These are phyloP conservation scores for Hymenoscyphus repandus DNA, from an alignment of 2,329 filamentous ascomycete genomes.

Conservation along the genomic window DNA sequence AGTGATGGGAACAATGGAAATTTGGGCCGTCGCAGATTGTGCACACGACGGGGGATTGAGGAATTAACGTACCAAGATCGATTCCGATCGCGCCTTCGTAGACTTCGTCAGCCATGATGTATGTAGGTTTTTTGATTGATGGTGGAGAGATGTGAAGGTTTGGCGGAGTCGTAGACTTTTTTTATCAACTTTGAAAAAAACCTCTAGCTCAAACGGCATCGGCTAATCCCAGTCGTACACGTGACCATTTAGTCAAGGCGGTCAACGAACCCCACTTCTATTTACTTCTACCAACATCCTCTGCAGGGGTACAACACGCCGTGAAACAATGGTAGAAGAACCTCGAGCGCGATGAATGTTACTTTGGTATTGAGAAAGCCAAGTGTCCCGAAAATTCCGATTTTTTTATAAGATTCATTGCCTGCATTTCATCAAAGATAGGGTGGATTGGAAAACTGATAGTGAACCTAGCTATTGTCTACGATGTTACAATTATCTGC, in stretches of 20 bases:
- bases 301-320: too few relatives aligned
- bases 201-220: neutral
- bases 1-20: conserved; percentile 13
- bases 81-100: conserved; percentile 99
- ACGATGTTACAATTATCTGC: too few relatives aligned
- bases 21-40: neutral
- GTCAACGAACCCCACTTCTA: neutral
- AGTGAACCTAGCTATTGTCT: too few relatives aligned
- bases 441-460: too few relatives aligned
- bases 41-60: neutral
- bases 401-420: too few relatives aligned
- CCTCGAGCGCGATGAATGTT: too few relatives aligned
- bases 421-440: too few relatives aligned
- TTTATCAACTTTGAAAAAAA: neutral
- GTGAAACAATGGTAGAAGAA: too few relatives aligned
- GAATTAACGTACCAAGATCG: conserved; percentile 76
- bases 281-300: too few relatives aligned
- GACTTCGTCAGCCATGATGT: conserved; percentile 91
- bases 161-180: neutral
- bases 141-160: neutral
- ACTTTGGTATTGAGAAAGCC: too few relatives aligned
- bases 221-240: neutral
- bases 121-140: conserved; percentile 11
- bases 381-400: too few relatives aligned
- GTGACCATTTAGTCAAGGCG: neutral